Percentiles rank a stretch among this genome's conserved stretches.
Conservation (phyloP, 2,329 filamentous ascomycete genomes). For the Hawksworthiomyces lignivorus region DNA sequence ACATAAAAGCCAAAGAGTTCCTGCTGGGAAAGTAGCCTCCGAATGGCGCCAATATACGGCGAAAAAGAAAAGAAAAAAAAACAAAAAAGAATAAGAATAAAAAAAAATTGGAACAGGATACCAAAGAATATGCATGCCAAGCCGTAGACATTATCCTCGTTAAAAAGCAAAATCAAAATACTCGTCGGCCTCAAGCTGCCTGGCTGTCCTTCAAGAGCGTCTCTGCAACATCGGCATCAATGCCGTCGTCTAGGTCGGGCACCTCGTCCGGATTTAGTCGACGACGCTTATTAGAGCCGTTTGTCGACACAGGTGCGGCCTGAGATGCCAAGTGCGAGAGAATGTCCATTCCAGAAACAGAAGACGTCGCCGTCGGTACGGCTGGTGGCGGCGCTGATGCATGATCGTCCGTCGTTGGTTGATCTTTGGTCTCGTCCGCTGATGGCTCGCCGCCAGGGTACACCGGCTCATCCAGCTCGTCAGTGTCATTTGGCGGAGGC, state of each 20-base stretch:
- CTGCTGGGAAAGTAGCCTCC: too few species aligned
- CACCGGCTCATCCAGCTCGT: not conserved
- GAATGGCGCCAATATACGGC: too few species aligned
- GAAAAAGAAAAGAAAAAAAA: too few species aligned
- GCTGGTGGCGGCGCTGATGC: not conserved
- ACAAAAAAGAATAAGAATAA: too few species aligned
- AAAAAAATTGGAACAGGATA: too few species aligned
- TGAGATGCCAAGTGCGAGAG: conserved; percentile 33
- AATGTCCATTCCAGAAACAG: conserved; percentile 31
- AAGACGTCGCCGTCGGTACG: conserved; percentile 9
- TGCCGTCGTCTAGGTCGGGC: conserved; percentile 47
- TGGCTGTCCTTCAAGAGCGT: conserved; percentile 40
- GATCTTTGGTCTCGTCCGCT: too few species aligned
- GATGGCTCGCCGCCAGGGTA: not conserved
- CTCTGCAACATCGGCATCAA: conserved; percentile 49
- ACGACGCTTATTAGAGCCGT: conserved; percentile 49
- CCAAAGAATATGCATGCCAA: too few species aligned
- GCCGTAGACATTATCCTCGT: too few species aligned
- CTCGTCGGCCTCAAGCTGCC: too few species aligned
- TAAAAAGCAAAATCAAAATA: too few species aligned
- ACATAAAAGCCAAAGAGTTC: too few species aligned
- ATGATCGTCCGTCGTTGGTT: not conserved
- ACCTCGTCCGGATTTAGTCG: conserved; percentile 44
- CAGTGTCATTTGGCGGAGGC: conserved; percentile 9
- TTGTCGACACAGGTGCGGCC: conserved; percentile 39